phyloP scores from a whole-genome alignment of 805 yeast species.

The Candida vartiovaarae region DNA sequence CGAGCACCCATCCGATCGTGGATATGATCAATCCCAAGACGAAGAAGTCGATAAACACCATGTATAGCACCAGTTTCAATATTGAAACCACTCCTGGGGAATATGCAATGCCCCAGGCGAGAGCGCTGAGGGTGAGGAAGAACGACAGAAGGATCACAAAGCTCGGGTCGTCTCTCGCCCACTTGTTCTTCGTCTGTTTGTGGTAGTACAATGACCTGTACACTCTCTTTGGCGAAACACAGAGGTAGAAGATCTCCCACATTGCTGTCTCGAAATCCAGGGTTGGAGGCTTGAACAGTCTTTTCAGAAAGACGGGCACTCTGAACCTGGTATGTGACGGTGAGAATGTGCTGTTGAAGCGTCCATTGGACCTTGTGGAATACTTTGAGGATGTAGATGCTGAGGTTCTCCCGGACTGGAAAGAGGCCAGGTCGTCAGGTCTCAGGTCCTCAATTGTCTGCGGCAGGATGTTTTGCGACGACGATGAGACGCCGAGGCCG shows the following conservation, averaged over 20 bases:
- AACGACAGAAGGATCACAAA: conserved; percentile 68
- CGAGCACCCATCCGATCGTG: conserved; percentile 64
- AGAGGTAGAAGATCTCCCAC: conserved; percentile 79
- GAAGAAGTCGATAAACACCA: conserved; percentile 82
- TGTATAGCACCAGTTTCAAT: conserved; percentile 60
- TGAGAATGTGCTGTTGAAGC: background rate
- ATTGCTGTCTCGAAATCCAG: conserved; percentile 88
- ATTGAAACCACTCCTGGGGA: conserved; percentile 57
- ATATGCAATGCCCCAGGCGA: conserved; percentile 88
- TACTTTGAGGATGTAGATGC: conserved; percentile 4
- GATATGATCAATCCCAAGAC: conserved; percentile 63
- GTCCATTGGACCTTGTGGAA: conserved; percentile 5
- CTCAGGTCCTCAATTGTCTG: conserved; percentile 13
- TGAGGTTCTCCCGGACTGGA: conserved; percentile 19
- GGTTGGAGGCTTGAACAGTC: conserved; percentile 67
- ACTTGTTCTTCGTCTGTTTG: conserved; percentile 67
- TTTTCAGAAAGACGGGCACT: conserved; percentile 30
- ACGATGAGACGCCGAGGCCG: background rate
- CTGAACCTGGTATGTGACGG: conserved; percentile 8
- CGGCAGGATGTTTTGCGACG: conserved; percentile 11
- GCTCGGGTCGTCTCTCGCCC: conserved; percentile 92
- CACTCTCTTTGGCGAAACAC: conserved; percentile 73
- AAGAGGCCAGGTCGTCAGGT: conserved; percentile 18
- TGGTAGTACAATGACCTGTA: conserved; percentile 77
- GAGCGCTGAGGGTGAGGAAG: conserved; percentile 63